Conservation (phyloP, 306 rosid genomes). For the Sechiopsis laciniata region DNA sequence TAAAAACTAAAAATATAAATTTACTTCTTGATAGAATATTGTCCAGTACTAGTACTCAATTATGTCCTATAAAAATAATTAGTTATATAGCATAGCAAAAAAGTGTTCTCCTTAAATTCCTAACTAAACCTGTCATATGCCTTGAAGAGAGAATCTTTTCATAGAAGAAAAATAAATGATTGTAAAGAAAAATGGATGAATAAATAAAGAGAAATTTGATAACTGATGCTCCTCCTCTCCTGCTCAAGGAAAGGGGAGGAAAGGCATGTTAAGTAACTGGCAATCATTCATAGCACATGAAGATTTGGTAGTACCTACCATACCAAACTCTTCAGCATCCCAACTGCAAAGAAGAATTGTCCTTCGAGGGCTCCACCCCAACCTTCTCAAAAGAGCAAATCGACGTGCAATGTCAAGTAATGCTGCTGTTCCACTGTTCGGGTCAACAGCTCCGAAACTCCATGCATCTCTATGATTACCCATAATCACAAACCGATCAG, state of each 20-base stretch:
- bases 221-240: not conserved
- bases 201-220: not conserved
- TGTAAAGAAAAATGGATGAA: not conserved
- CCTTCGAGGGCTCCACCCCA: conserved; percentile 78
- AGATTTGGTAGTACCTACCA: conserved; percentile 30
- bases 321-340: conserved; percentile 47
- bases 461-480: conserved; percentile 99
- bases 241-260: not conserved
- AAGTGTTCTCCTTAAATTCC: not conserved
- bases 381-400: conserved; percentile 43
- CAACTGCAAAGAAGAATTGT: conserved; percentile 44
- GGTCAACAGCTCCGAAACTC: conserved; percentile 95
- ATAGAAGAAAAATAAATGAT: not conserved
- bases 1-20: not conserved
- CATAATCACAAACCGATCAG: conserved; percentile 82
- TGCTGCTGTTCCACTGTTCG: conserved; percentile 91
- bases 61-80: not conserved
- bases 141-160: not conserved
- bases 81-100: not conserved
- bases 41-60: not conserved
- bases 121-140: not conserved
- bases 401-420: conserved; percentile 89
- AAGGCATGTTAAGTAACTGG: not conserved
- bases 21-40: not conserved
- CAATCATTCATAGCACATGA: conserved; percentile 4